phyloP scores from a whole-genome alignment of 768 basidiomycete genomes.

The Rhodocollybia butyracea region DNA sequence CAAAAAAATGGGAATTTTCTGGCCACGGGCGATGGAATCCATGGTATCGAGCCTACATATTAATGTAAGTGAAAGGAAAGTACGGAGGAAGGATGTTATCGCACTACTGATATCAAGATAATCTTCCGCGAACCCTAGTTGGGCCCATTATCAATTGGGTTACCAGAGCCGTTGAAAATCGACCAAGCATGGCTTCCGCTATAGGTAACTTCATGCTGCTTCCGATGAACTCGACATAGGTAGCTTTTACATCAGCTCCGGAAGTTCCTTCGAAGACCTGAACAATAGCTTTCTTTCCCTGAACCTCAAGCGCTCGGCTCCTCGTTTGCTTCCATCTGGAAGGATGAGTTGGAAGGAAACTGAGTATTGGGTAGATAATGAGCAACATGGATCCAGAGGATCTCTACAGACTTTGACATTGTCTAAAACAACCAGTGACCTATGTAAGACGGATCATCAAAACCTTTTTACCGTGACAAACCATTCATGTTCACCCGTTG shows the following conservation, averaged over 20 bases:
- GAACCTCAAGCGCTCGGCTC: constrained; percentile 96
- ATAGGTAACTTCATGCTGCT: constrained; percentile 99
- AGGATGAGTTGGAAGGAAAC: constrained; percentile 95
- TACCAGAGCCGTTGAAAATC: constrained; percentile 98
- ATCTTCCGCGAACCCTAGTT: constrained; percentile 99
- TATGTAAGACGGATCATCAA: constrained; percentile 25
- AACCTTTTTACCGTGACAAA: constrained; percentile 4
- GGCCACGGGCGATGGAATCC: constrained; percentile 99
- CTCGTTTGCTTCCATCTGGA: constrained; percentile 92
- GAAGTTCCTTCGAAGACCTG: constrained; percentile 99
- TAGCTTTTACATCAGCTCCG: constrained; percentile 95
- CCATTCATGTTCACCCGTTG: constrained; percentile 69
- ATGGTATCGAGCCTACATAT: constrained; percentile 97
- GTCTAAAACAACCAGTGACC: constrained; percentile 94
- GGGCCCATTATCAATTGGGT: constrained; percentile 97
- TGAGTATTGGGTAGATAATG: constrained; percentile 28
- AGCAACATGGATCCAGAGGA: not conserved
- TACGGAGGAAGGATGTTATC: constrained; percentile 23
- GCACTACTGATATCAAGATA: constrained; percentile 98
- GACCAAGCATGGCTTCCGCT: constrained; percentile 97
- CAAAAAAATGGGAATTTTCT: constrained; percentile 99
- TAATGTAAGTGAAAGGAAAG: constrained; percentile 12
- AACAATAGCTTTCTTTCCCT: constrained; percentile 98
- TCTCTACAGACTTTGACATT: constrained; percentile 82
- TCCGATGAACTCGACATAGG: constrained; percentile 97